Base-by-base conservation (phyloP, 768 basidiomycete genomes). In the Russula earlei region DNA sequence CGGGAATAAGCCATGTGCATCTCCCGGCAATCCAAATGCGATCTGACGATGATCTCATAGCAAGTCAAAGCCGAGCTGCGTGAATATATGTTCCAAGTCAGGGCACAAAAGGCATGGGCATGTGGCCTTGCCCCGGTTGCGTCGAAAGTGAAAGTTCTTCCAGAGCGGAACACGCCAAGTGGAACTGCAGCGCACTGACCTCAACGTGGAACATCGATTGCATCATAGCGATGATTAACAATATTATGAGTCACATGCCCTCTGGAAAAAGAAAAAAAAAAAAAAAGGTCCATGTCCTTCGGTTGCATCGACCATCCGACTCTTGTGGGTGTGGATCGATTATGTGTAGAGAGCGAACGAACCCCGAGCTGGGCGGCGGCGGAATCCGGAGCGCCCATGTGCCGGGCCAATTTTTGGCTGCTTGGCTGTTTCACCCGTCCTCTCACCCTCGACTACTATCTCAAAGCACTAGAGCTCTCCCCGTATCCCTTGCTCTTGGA, bases 401-500 rank as follows among this genome's bases (percentile, higher is more conserved):
- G 42, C 55, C 17, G 37, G 20, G 17, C 6, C 36, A 38, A 38
- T 56, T 56, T 51, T 56, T 29, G 31, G 46, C 22, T 33, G 25
- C 34, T 24, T 20, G 15, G 12, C 36, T 10, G 20, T 19, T n/a
- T 1, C n/a, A 5, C 10, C 42, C 36, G 34, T 17, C 19, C 3
- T 27, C 19, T 24, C 42, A 29, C 29, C 25, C 22, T 63, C 64
- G 53, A 49, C 55, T 45, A 44, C 58, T 54, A 61, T 37, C 56
- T 58, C 56, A 65, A 56, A 53, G 25, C 36, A n/a, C 27, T 29
- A n/a, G 36, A 46, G 44, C 37, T 40, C 37, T 9, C 58, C 60
- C 62, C 65, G 54, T 54, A 49, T 60, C 56, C 53, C 62, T 51
- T 55, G 62, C 62, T 64, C 63, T 66, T 56, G 68, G 68, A 69